These are phyloP conservation scores for Nemania diffusa DNA, from an alignment of 2,329 filamentous ascomycete genomes.

Conservation along the genomic window DNA sequence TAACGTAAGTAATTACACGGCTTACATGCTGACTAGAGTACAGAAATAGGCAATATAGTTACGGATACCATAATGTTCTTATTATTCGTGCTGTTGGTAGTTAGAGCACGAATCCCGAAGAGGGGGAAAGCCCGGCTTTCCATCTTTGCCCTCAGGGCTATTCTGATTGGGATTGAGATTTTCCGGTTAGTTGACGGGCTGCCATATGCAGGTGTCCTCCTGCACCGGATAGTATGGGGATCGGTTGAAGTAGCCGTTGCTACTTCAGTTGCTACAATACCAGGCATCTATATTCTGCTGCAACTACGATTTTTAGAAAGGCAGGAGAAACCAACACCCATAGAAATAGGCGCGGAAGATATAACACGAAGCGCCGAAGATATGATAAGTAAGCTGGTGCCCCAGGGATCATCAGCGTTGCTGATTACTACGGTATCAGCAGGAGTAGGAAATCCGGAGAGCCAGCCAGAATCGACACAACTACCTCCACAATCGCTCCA, in stretches of 20 bases:
- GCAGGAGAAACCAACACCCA: not conserved
- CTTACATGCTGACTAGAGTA: conserved; percentile 3
- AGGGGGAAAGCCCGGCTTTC: conserved; percentile 16
- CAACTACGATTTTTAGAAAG: not conserved
- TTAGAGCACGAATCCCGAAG: conserved; percentile 7
- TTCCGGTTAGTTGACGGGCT: conserved; percentile 31
- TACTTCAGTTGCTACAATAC: conserved; percentile 27
- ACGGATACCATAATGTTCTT: conserved; percentile 30
- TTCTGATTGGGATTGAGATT: conserved; percentile 32
- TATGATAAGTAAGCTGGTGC: not conserved
- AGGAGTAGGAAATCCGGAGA: conserved; percentile 2
- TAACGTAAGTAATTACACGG: not conserved
- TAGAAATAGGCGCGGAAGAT: too few relatives aligned
- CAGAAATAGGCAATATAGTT: conserved; percentile 35
- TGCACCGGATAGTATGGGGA: conserved; percentile 31
- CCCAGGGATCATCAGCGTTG: not conserved
- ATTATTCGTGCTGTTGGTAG: conserved; percentile 29
- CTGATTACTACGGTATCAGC: too few relatives aligned
- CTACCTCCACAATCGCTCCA: not conserved
- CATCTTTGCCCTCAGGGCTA: conserved; percentile 19
- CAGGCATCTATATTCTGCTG: conserved; percentile 33
- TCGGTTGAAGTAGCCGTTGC: conserved; percentile 34
- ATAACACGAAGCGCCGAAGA: not conserved
- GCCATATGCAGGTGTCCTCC: not conserved
- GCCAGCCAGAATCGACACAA: not conserved